Conservation (phyloP, 139 green algal genomes). For the Chlamydomonas sphaeroides region DNA sequence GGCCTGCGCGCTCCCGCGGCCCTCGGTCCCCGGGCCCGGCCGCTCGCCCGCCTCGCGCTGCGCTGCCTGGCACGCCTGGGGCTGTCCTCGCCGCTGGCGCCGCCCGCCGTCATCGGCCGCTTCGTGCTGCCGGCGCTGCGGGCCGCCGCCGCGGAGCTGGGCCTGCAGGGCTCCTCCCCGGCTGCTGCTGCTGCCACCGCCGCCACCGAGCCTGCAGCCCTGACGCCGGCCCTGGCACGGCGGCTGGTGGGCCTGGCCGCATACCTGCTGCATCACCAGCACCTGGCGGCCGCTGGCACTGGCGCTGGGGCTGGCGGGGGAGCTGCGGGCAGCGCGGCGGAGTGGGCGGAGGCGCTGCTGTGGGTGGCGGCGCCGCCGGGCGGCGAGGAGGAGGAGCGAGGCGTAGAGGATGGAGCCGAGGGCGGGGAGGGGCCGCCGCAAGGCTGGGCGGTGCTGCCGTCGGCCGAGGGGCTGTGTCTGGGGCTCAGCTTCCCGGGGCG, state of each 20-base stretch:
- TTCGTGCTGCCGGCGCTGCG: conserved; percentile 35
- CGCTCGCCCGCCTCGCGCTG: background rate
- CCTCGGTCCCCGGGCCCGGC: too few species aligned
- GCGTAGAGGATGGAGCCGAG: background rate
- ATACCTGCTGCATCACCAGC: conserved; percentile 43
- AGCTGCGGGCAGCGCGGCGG: too few species aligned
- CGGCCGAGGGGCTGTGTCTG: conserved; percentile 13
- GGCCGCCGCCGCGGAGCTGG: too few species aligned
- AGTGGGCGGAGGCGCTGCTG: conserved; percentile 24
- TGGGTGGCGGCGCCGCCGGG: conserved; percentile 26
- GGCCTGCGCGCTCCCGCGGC: too few species aligned
- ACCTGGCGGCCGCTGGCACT: conserved; percentile 27
- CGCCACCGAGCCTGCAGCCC: background rate
- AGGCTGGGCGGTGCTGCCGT: conserved; percentile 7
- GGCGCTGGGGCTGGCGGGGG: too few species aligned
- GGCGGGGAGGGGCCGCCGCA: background rate
- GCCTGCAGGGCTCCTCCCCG: background rate
- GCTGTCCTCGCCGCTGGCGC: conserved; percentile 4
- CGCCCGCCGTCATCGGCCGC: conserved; percentile 15
- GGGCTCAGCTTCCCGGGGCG: conserved; percentile 27
- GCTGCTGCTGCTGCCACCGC: too few species aligned
- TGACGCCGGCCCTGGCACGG: background rate
- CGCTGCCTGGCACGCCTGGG: conserved; percentile 24
- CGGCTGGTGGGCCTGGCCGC: conserved; percentile 25
- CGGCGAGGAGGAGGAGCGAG: background rate